Percentiles rank a stretch among this genome's conserved stretches.
phyloP scores from a whole-genome alignment of 163 green algal genomes.

The Scenedesmus sp. region DNA sequence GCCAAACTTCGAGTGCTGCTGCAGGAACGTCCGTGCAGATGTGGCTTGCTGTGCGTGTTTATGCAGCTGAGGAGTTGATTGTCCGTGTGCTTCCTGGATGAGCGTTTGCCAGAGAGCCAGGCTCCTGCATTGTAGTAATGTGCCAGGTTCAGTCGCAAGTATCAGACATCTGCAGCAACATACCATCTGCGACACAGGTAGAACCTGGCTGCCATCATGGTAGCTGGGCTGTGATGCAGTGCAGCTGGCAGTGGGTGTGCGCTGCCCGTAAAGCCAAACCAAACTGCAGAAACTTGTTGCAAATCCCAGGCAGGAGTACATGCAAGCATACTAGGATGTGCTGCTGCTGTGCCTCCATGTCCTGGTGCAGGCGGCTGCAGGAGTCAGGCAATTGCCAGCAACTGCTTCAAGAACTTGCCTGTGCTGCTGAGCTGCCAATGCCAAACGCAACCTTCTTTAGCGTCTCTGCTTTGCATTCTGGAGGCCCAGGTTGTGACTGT shows the following conservation, averaged over 20 bases:
- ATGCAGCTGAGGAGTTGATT: not conserved
- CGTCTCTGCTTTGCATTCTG: conserved; percentile 34
- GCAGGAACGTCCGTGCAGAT: not conserved
- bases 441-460: conserved; percentile 36
- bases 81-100: not conserved
- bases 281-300: too few relatives aligned
- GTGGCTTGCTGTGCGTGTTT: not conserved
- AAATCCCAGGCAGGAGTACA: too few relatives aligned
- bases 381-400: not conserved
- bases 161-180: too few relatives aligned
- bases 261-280: too few relatives aligned
- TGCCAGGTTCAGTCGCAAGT: too few relatives aligned
- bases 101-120: too few relatives aligned
- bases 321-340: too few relatives aligned
- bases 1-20: not conserved
- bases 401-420: conserved; percentile 20
- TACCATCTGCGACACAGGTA: too few relatives aligned
- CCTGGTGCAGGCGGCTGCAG: not conserved
- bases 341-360: not conserved
- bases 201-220: too few relatives aligned
- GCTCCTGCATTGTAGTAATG: too few relatives aligned
- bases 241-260: too few relatives aligned
- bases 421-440: conserved; percentile 37
- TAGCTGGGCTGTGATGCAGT: too few relatives aligned
- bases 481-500: conserved; percentile 13